Base-by-base conservation (phyloP, 139 green algal genomes). In the Tetradesmus lagerheimii region DNA sequence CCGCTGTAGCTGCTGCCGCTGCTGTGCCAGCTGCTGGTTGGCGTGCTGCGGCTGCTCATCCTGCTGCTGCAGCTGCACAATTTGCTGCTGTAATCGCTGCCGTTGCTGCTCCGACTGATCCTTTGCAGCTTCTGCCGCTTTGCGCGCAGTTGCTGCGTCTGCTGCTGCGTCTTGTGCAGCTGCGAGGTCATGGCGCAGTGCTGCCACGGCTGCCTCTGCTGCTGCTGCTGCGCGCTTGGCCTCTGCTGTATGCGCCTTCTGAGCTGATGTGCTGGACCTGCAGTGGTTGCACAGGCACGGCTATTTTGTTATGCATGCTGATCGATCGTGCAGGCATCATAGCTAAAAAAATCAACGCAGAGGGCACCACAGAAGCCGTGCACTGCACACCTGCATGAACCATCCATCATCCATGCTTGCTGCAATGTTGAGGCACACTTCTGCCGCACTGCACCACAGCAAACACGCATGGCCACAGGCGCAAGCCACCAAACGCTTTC, bases 171-270 rank as follows among this genome's bases (percentile, higher is more conserved):
- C 29, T n/a, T 86, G 80, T 43, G 80, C 45, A 31, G 45, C 45
- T 25, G 45, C n/a, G 47, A 86, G 80, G 4, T 85, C 79, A 15
- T 50, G 34, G 15, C 35, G 75, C 14, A 80, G 75, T 50, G 50
- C 50, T 34, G 81, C 34, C 31, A 53, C 53, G 27, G 81, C 81
- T 35, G 81, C 62, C 20, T 87, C 81, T 29, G 81, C 81, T 78
- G 81, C 81, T 78, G 81, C 81, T 77, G 81, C 81, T 53, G 81
- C 81, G 11, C 81, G 81, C 81, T 53, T 87, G 20, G 50, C 53
- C 4, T 87, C 81, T 3, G 81, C 35, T 47, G 81, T 37, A 9
- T 77, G 53, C 16, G 81, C 50, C 53, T 87, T 87, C 50, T 77
- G 50, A 29, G 81, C 81, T 38, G 50, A 34, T 76, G 53, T 9